Evolutionary conservation across 208 protist genomes (phyloP), one percentile per base, ranked within the genome.

Genomic region (Wallacemonas rigidus): DNA sequence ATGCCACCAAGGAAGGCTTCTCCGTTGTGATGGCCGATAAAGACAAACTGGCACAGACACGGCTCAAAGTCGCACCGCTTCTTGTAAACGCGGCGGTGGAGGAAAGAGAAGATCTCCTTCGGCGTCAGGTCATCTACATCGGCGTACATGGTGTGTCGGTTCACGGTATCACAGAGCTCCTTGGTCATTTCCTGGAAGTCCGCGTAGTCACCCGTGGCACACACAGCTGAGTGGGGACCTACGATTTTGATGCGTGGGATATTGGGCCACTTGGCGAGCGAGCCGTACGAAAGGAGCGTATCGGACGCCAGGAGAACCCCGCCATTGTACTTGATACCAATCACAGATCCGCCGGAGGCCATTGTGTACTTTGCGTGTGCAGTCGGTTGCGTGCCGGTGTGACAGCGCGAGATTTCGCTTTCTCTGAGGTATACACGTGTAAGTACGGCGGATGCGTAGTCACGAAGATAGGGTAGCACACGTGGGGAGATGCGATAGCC

Each of bases 201-300:
- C 41, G 95, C 97, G 72, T 97, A 97, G 85, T 99, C 98, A 44
- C 98, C 98, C 15, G 91, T 93, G 8, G 87, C 95, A 50, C 95
- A 98, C 38, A 99, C 65, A 36, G 96, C 77, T 8, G 95, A 95
- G 76, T 93, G 69, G n/a, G 80, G 56, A 56, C 97, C 97, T 47
- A 99, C 68, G 14, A 91, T 75, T 55, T 91, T 83, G 14, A 99
- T 86, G 48, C 98, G 92, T 35, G 89, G 84, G 48, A 99, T 91
- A 51, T 88, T 90, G 9, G 92, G 91, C 89, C 98, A 99, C 70
- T 98, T 98, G 11, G 98, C 98, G 39, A 99, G 76, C 8, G 93
- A 98, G 41, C 98, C 98, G 78, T 99, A 99, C 51, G 98, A 99
- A n/a, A 93, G 85, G 44, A 99, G 88, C 17, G 98, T 99, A 80